A percentile compares a stretch with the other conserved stretches of the same genome.
Conservation (phyloP, 495 filamentous ascomycete species). For the Aspergillus conjunctus region DNA sequence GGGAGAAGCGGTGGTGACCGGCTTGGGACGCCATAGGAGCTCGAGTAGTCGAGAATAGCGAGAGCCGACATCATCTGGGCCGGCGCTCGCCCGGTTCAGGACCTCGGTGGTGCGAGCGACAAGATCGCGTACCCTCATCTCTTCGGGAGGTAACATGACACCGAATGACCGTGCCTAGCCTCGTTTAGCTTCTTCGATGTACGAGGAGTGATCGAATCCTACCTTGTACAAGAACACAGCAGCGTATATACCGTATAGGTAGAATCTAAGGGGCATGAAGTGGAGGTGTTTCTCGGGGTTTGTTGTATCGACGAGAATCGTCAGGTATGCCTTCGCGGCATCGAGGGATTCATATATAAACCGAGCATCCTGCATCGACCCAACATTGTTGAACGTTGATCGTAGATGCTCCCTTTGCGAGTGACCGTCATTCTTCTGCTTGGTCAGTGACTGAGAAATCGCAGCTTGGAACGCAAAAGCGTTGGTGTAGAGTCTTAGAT, state of each 20-base stretch:
- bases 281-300: slow-evolving; percentile 57
- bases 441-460: slow-evolving; percentile 58
- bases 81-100: slow-evolving; percentile 54
- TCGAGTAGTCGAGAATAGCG: slow-evolving; percentile 58
- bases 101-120: slow-evolving; percentile 54
- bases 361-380: slow-evolving; percentile 60
- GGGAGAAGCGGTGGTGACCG: slow-evolving; percentile 28
- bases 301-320: slow-evolving; percentile 56
- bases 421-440: slow-evolving; percentile 38
- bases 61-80: slow-evolving; percentile 55
- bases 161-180: slow-evolving; percentile 54
- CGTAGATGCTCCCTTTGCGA: slow-evolving; percentile 47
- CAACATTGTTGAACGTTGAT: slow-evolving; percentile 54
- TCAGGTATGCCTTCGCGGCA: slow-evolving; percentile 61
- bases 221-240: slow-evolving; percentile 60
- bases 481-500: slow-evolving; percentile 64
- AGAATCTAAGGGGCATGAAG: slow-evolving; percentile 62
- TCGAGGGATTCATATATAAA: slow-evolving; percentile 67
- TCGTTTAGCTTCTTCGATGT: slow-evolving; percentile 7
- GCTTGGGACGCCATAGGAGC: slow-evolving; percentile 51
- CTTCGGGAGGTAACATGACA: slow-evolving; percentile 53
- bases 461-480: slow-evolving; percentile 69
- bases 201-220: not conserved
- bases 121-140: slow-evolving; percentile 54
- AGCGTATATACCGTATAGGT: slow-evolving; percentile 59